phyloP scores from a whole-genome alignment of 2,329 filamentous ascomycete genomes.

The Beauveria sp. region DNA sequence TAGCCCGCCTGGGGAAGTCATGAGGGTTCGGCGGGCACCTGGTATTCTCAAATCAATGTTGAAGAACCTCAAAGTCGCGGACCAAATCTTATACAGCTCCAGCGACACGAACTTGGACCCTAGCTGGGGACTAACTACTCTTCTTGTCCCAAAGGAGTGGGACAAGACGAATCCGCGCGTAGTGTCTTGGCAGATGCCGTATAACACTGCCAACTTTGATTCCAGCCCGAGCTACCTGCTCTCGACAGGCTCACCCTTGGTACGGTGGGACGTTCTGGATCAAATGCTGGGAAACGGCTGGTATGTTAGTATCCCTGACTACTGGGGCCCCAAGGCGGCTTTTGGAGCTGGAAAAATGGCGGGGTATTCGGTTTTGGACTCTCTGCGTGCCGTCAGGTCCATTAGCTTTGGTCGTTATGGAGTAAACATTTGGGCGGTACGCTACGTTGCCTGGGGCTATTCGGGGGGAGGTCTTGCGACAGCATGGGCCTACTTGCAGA shows the following conservation, averaged over 20 bases:
- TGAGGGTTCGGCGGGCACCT: slow-evolving; percentile 7
- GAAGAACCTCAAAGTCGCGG: slow-evolving; percentile 13
- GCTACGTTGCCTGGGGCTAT: slow-evolving; percentile 44
- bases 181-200: slow-evolving; percentile 31
- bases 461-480: slow-evolving; percentile 45
- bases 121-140: slow-evolving; percentile 28
- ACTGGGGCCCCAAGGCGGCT: slow-evolving; percentile 34
- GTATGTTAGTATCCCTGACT: slow-evolving; percentile 39
- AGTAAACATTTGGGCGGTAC: slow-evolving; percentile 23
- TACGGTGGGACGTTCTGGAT: slow-evolving; percentile 6
- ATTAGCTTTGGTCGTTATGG: slow-evolving; percentile 22
- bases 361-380: slow-evolving; percentile 38
- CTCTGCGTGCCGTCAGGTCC: slow-evolving; percentile 27
- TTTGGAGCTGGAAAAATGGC: slow-evolving; percentile 34
- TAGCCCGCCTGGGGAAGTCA: background rate
- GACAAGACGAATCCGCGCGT: slow-evolving; percentile 10
- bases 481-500: slow-evolving; percentile 45
- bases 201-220: slow-evolving; percentile 29
- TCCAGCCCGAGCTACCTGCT: slow-evolving; percentile 28
- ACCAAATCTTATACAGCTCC: slow-evolving; percentile 29
- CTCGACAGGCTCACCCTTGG: slow-evolving; percentile 7
- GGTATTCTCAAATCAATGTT: slow-evolving; percentile 15
- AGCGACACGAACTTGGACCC: slow-evolving; percentile 24
- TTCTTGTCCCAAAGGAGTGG: slow-evolving; percentile 19
- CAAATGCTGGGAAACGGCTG: slow-evolving; percentile 31